Percentiles rank a stretch among this genome's conserved stretches.
Conservation (phyloP, 345 rosid genomes). For the Excoecaria cochinchinensis region DNA sequence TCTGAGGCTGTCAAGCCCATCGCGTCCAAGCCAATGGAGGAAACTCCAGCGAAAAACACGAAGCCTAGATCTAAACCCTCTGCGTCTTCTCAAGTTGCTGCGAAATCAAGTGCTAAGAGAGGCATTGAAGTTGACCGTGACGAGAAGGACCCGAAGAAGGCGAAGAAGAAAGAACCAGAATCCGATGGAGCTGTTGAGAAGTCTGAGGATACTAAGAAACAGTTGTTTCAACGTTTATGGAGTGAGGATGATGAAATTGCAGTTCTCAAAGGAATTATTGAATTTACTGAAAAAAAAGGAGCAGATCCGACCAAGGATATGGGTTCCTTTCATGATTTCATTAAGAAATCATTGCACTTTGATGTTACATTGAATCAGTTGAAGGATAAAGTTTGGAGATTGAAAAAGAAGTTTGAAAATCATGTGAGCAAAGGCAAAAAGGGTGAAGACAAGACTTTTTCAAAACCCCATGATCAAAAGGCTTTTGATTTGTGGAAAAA, state of each 20-base stretch:
- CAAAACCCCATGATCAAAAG: conserved; percentile 28
- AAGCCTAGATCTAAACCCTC: conserved; percentile 3
- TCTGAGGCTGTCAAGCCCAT: conserved; percentile 6
- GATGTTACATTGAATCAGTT: conserved; percentile 38
- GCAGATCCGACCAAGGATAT: conserved; percentile 33
- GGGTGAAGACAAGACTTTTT: conserved; percentile 25
- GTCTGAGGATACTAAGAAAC: conserved; percentile 39
- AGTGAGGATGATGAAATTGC: conserved; percentile 54
- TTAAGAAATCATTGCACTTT: conserved; percentile 41
- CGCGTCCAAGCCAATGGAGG: conserved; percentile 14
- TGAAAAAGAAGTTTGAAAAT: conserved; percentile 38
- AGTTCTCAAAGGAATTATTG: conserved; percentile 41
- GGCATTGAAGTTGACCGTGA: conserved; percentile 1
- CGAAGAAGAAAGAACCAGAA: conserved; percentile 25
- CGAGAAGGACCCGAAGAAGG: conserved; percentile 8
- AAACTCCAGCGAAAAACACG: background rate
- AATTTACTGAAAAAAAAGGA: conserved; percentile 35
- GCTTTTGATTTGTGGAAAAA: conserved; percentile 27
- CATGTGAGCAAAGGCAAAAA: conserved; percentile 20
- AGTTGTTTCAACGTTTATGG: conserved; percentile 46
- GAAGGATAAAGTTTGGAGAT: conserved; percentile 39
- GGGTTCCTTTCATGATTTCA: conserved; percentile 37
- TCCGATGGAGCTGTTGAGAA: conserved; percentile 3
- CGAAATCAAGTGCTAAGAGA: conserved; percentile 6
- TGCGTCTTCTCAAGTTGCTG: background rate